phyloP scores from a whole-genome alignment of 2,329 filamentous ascomycete genomes.

The Colletotrichum sp. region DNA sequence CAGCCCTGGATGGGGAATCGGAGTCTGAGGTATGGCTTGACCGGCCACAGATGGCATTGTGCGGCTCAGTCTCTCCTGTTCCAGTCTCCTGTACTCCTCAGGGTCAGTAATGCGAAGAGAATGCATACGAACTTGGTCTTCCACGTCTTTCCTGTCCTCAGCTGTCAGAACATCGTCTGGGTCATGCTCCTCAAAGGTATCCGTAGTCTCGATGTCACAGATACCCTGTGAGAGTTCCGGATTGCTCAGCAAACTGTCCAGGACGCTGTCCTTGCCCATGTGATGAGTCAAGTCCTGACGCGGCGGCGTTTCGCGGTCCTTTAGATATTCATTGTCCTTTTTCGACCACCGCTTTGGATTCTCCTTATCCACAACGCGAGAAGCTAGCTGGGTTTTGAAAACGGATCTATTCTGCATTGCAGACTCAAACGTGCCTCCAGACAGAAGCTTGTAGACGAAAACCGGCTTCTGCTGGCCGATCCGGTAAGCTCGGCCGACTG shows the following conservation, averaged over 20 bases:
- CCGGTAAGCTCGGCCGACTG: slow-evolving; percentile 84
- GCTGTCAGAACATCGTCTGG: slow-evolving; percentile 61
- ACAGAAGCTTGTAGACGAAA: slow-evolving; percentile 82
- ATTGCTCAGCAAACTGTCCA: slow-evolving; percentile 54
- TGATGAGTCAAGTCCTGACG: slow-evolving; percentile 58
- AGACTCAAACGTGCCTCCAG: slow-evolving; percentile 81
- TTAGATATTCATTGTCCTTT: slow-evolving; percentile 30
- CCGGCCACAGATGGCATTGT: not conserved
- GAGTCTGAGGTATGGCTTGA: not conserved
- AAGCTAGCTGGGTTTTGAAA: slow-evolving; percentile 83
- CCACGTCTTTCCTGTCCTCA: slow-evolving; percentile 64
- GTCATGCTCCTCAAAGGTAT: slow-evolving; percentile 76
- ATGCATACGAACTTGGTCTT: slow-evolving; percentile 39
- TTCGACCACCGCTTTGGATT: slow-evolving; percentile 73
- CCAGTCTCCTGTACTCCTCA: slow-evolving; percentile 30
- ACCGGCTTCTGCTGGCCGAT: slow-evolving; percentile 83
- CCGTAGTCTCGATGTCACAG: slow-evolving; percentile 66
- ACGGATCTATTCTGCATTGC: slow-evolving; percentile 74
- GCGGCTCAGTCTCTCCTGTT: slow-evolving; percentile 5
- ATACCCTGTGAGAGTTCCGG: slow-evolving; percentile 45
- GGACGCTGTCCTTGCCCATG: slow-evolving; percentile 66
- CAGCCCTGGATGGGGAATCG: not conserved
- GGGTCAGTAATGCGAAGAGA: slow-evolving; percentile 37
- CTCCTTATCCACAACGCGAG: slow-evolving; percentile 83
- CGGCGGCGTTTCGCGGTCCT: slow-evolving; percentile 56